Evolutionary conservation across 208 protist genomes (phyloP), one percentile per base, ranked within the genome.

Genomic region (Crithidia fasciculata): DNA sequence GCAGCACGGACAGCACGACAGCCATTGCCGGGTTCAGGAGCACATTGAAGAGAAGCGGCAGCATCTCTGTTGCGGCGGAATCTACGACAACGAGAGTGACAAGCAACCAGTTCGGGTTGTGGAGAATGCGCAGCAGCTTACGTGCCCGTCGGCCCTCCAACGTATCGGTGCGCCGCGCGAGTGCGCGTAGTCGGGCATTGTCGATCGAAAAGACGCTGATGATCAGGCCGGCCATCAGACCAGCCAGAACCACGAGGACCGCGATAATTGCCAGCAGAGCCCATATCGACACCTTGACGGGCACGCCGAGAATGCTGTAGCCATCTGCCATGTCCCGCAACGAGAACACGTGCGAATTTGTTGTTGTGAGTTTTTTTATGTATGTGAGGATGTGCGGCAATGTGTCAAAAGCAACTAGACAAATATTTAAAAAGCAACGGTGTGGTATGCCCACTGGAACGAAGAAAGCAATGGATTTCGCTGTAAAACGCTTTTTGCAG

Each of bases 181-280:
- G 71, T 2, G 59, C 81, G 39, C 63, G 80, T 40, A 93, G 62
- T 28, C 88, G 88, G n/a, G 70, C 76, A n/a, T 45, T 56, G 59
- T 93, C 88, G 10, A 93, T 78, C 18, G 88, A 89, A 66, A 93
- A 93, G 19, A 87, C 63, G 40, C 84, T 89, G 36, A 93, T 81
- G n/a, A 93, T 86, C 12, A 93, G 75, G 0, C 88, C 88, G 10
- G 88, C 83, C 77, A 89, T 87, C 43, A 84, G 61, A 37, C 84
- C 88, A 5, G 83, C 80, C 16, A 90, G 36, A 19, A 84, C n/a
- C 44, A 85, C 87, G 10, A 90, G 76, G 15, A 69, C 72, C 37
- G 68, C 52, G 15, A 89, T 82, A 41, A 93, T 72, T 18, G 18
- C 41, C 28, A 82, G 37, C 15, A 81, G 76, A 10, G 79, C 50